Evolutionary conservation across 106 monocot genomes (phyloP).

Genomic region (Chionographis japonica): DNA sequence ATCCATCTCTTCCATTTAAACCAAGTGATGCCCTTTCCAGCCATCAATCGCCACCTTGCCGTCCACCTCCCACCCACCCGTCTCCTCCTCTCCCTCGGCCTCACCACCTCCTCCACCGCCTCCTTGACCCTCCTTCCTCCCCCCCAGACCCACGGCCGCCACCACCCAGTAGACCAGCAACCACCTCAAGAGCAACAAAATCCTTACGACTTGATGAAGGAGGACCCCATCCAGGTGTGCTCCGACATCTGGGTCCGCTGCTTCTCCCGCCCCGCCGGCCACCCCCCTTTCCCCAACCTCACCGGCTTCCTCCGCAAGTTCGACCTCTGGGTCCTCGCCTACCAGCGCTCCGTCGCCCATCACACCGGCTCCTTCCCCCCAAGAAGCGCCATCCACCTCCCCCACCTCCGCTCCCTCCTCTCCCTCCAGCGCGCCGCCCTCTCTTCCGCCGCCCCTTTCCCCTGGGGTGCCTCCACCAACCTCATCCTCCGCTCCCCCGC

Average conservation of each 20-base stretch:
- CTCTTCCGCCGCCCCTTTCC: constrained; percentile 19
- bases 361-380: constrained; percentile 73
- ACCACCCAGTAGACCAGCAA: constrained; percentile 4
- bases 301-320: constrained; percentile 71
- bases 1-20: too few species aligned
- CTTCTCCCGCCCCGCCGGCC: constrained; percentile 40
- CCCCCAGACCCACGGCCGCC: not conserved
- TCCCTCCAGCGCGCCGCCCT: constrained; percentile 19
- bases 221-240: constrained; percentile 56
- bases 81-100: not conserved
- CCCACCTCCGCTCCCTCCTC: constrained; percentile 62
- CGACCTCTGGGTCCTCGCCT: constrained; percentile 89
- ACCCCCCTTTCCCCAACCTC: constrained; percentile 58
- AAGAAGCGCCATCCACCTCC: constrained; percentile 40
- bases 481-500: constrained; percentile 67
- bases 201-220: constrained; percentile 51
- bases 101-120: constrained; percentile 12
- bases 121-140: constrained; percentile 4
- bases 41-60: not conserved
- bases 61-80: not conserved
- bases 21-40: not conserved
- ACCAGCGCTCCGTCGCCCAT: constrained; percentile 84
- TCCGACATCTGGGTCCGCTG: constrained; percentile 61
- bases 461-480: constrained; percentile 57
- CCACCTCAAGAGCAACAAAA: constrained; percentile 14